Base-by-base conservation (phyloP, 78 protist species). In the Dictyostelium capitatum region DNA sequence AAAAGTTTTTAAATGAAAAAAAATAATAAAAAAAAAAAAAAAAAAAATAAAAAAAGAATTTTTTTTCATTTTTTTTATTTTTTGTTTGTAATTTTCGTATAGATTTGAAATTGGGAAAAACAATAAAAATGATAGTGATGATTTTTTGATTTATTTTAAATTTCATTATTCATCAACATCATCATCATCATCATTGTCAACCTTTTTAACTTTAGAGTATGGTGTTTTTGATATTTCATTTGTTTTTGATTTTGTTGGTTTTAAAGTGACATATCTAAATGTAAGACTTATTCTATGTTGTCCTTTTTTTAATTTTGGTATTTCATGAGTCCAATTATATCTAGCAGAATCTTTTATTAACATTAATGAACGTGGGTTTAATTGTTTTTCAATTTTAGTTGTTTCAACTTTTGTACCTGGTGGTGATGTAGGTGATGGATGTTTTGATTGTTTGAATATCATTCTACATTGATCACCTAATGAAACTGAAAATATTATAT, bases 321-420 rank as follows among this genome's bases (percentile, higher is more conserved):
- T 79, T 54, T 79, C 83, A 32, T 79, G 83, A 9, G 83, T 79
- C 72, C 70, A 79, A 30, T 30, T 6, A 54, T 30, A 54, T 37
- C 83, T n/a, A 6, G 72, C n/a, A 6, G 54, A 69, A 79, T 30
- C 65, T 20, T 28, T 14, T 30, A 79, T 54, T 37, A 43, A 48
- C n/a, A 79, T 8, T 9, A 79, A 32, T 32, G 83, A 10, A 5
- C 53, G 2, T 37, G 83, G 72, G 30, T 9, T 0, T 67, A 67
- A 32, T 30, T 32, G 50, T 67, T 67, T 67, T 67, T 67, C 75
- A 32, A 67, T 15, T 67, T 67, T 67, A 7, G 62, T 23, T 23
- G 46, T 28, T 53, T 17, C 53, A 6, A 5, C 23, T 51, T 77
- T 77, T 15, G 23, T 30, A 12, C 28, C 0, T 30, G 10, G 48